Evolutionary conservation across 2,329 filamentous ascomycete genomes (phyloP).

Genomic region (Neopestalotiopsis sp.): DNA sequence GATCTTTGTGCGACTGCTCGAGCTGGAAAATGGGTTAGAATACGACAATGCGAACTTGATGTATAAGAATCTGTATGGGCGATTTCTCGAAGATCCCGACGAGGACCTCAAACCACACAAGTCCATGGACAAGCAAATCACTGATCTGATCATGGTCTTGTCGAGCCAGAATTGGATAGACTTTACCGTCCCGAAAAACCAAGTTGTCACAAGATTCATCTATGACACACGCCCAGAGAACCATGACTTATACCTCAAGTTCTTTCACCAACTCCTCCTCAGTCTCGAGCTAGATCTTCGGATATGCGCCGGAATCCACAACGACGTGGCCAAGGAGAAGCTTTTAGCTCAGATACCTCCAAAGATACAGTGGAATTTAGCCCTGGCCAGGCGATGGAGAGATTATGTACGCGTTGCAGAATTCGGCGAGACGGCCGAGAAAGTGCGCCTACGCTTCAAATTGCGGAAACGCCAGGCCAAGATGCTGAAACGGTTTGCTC

Average conservation of each 20-base stretch:
- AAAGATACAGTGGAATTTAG: slow-evolving; percentile 74
- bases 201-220: slow-evolving; percentile 76
- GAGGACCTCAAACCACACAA: slow-evolving; percentile 64
- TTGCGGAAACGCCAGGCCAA: slow-evolving; percentile 72
- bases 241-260: slow-evolving; percentile 63
- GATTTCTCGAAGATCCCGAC: slow-evolving; percentile 71
- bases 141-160: slow-evolving; percentile 71
- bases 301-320: slow-evolving; percentile 66
- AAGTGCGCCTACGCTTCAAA: slow-evolving; percentile 67
- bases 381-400: slow-evolving; percentile 74
- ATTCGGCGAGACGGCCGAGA: slow-evolving; percentile 57
- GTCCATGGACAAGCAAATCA: slow-evolving; percentile 73
- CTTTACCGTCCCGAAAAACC: slow-evolving; percentile 71
- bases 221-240: slow-evolving; percentile 64
- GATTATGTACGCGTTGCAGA: slow-evolving; percentile 71
- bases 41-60: slow-evolving; percentile 56
- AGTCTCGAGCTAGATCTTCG: slow-evolving; percentile 74
- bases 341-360: slow-evolving; percentile 70
- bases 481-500: slow-evolving; percentile 70
- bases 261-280: slow-evolving; percentile 79
- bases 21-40: slow-evolving; percentile 59
- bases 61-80: slow-evolving; percentile 69
- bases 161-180: slow-evolving; percentile 76
- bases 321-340: slow-evolving; percentile 67
- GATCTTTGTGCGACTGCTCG: slow-evolving; percentile 63